Percentiles rank a stretch among this genome's conserved stretches.
Conservation (phyloP, 495 filamentous ascomycete genomes). For the Penicillium cosmopolitanum region DNA sequence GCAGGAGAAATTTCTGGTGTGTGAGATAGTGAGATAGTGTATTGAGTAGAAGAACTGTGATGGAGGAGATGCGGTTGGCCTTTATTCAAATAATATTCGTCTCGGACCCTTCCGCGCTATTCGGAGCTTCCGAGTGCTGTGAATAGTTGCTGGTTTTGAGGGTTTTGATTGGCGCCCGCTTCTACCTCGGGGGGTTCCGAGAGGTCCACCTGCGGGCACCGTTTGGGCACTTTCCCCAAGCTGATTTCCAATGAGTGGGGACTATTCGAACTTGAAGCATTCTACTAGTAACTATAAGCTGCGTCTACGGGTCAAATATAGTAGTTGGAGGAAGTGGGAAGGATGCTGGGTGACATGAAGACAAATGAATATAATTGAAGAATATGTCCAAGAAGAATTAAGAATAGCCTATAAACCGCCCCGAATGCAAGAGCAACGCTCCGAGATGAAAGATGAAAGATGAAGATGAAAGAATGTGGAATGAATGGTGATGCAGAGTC, state of each 20-base stretch:
- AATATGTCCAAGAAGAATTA: conserved; percentile 7
- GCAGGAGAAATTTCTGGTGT: neutral
- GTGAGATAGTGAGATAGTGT: too few relatives aligned
- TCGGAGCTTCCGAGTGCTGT: neutral
- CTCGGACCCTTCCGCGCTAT: neutral
- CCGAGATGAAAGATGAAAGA: too few relatives aligned
- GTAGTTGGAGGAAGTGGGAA: too few relatives aligned
- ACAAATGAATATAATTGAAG: neutral
- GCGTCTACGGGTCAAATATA: too few relatives aligned
- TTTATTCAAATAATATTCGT: neutral
- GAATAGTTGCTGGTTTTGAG: neutral
- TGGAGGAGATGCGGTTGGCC: neutral
- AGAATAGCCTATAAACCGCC: conserved; percentile 2
- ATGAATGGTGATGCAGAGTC: neutral
- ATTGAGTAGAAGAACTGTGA: neutral
- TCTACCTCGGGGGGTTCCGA: neutral
- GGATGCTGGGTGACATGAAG: neutral
- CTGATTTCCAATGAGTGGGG: too few relatives aligned
- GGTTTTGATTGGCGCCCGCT: neutral
- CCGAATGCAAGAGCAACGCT: neutral
- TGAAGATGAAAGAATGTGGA: neutral
- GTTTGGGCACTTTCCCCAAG: too few relatives aligned
- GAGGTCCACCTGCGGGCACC: neutral
- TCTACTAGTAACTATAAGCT: too few relatives aligned
- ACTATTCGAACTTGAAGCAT: neutral